Conservation (phyloP, 1,284 basidiomycete species). For the Fistulina hepatica region DNA sequence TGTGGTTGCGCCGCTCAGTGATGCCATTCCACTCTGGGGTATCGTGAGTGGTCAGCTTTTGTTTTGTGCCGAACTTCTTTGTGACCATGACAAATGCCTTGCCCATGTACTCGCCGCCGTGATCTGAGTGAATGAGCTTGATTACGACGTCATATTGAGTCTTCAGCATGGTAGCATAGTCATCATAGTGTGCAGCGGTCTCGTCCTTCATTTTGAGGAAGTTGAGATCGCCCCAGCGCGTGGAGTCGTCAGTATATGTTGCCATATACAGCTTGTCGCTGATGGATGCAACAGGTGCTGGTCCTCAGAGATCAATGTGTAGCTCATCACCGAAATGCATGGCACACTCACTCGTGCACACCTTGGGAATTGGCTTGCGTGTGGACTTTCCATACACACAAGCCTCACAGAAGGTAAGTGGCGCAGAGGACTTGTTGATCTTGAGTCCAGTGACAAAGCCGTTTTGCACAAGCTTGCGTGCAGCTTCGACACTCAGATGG, state of each 20-base stretch:
- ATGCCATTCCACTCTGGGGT: slow-evolving; percentile 22
- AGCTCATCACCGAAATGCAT: slow-evolving; percentile 1
- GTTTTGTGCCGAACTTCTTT: slow-evolving; percentile 15
- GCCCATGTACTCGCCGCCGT: slow-evolving; percentile 18
- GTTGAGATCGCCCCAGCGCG: slow-evolving; percentile 1
- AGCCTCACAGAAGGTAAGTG: slow-evolving; percentile 18
- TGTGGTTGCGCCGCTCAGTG: slow-evolving; percentile 21
- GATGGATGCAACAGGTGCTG: not conserved
- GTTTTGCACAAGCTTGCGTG: slow-evolving; percentile 6
- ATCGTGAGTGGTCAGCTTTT: slow-evolving; percentile 21
- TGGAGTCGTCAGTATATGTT: slow-evolving; percentile 1
- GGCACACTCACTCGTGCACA: slow-evolving; percentile 7
- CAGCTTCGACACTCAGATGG: slow-evolving; percentile 4
- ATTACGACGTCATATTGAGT: slow-evolving; percentile 8
- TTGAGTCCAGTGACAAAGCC: slow-evolving; percentile 5
- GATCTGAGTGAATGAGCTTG: slow-evolving; percentile 15
- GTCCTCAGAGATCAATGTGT: slow-evolving; percentile 5
- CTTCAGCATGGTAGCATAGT: not conserved
- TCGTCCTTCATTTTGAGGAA: not conserved
- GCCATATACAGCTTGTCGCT: slow-evolving; percentile 2
- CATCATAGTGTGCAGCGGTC: not conserved
- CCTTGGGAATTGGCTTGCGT: slow-evolving; percentile 17
- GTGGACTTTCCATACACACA: slow-evolving; percentile 21
- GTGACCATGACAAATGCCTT: slow-evolving; percentile 16
- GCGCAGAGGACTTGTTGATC: slow-evolving; percentile 1